Base-by-base conservation (phyloP, 495 filamentous ascomycete species). In the Xanthoparmelia taractica region DNA sequence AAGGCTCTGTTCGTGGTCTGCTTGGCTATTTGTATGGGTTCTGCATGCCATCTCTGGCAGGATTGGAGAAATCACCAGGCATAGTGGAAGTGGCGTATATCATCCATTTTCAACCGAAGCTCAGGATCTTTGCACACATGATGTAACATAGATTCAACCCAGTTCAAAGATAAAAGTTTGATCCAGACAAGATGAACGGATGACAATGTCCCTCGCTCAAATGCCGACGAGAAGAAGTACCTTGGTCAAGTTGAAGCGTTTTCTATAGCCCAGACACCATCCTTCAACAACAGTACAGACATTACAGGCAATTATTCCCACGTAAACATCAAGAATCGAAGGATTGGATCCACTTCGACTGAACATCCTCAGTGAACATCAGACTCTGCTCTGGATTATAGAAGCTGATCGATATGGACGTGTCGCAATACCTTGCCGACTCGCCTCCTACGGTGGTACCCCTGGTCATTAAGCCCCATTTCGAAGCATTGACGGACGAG, bases 381-480 rank as follows among this genome's bases (percentile, higher is more conserved):
- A 40, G 37, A 40, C 37, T 40, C 12, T 40, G 38, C 38, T 40
- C 38, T 12, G 2, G 2, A 58, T 45, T 8, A 13, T 31, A 23
- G 43, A 17, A 27, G 25, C n/a, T 34, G 25, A 33, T 29, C 18
- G 45, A n/a, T 11, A 62, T 68, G 59, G 63, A 68, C 11, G 27
- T 65, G 5, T 59, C 55, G 7, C 88, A 93, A 67, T 96, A 93
- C 75, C 81, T 92, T 52, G 92, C 92, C 18, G 94, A 98, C 78
- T 86, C 86, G 54, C 94, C 94, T 25, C 94, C 94, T 0, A 85
- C 84, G 23, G 85, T 96, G 60, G 93, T 96, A 52, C 83, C 85
- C 25, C 82, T 98, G 38, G 86, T 88, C 69, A 89, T 97, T 72
- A 90, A 89, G 76, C 85, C 87, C 60, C 94, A 97, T 73, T 98